These are phyloP conservation scores for Candida anglica DNA, from an alignment of 805 yeast genomes.

Conservation along the genomic window DNA sequence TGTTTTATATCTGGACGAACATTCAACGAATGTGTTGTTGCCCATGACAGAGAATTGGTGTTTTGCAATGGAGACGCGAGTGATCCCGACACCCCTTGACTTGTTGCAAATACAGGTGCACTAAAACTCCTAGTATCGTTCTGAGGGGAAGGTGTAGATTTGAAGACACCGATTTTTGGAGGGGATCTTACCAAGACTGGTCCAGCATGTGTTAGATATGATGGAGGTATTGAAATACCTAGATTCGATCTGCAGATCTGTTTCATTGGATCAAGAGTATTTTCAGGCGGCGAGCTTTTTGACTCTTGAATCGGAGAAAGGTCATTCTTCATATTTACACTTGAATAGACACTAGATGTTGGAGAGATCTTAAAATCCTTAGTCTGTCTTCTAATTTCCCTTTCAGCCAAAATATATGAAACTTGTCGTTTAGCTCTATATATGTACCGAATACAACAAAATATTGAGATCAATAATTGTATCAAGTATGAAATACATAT, in stretches of 20 bases:
- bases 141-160: neutral
- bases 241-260: neutral
- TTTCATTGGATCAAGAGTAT: neutral
- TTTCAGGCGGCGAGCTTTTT: neutral
- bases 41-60: no score
- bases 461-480: neutral
- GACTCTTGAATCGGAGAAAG: no score
- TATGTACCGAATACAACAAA: no score
- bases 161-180: slow-evolving; percentile 1
- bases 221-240: no score
- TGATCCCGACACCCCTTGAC: no score
- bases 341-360: neutral
- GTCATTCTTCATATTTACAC: neutral
- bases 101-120: slow-evolving; percentile 2
- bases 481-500: neutral
- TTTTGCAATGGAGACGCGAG: no score
- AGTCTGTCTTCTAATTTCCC: neutral
- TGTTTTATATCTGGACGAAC: no score
- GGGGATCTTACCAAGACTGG: neutral
- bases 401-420: neutral
- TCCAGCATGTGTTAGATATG: no score
- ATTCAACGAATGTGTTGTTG: no score
- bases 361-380: neutral
- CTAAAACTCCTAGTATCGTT: slow-evolving; percentile 1
- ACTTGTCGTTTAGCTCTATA: no score